Percentiles rank a stretch among this genome's conserved stretches.
phyloP scores from a whole-genome alignment of 768 basidiomycete genomes.

The Dictyophora rubrovolvata region DNA sequence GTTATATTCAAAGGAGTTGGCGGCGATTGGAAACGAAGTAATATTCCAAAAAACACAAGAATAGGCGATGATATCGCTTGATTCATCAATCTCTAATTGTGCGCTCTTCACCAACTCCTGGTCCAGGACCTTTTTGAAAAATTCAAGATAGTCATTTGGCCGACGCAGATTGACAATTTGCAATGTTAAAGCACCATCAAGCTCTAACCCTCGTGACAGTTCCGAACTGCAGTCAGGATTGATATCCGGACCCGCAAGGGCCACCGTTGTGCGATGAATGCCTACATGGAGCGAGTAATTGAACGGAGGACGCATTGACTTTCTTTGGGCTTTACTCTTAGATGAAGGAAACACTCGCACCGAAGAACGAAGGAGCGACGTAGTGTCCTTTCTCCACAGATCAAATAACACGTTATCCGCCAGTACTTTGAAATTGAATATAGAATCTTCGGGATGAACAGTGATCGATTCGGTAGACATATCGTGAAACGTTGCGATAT shows the following conservation, averaged over 20 bases:
- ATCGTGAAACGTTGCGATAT: slow-evolving; percentile 53
- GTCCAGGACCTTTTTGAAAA: too few relatives aligned
- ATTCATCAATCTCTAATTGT: background rate
- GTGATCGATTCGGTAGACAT: slow-evolving; percentile 38
- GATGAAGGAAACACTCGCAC: slow-evolving; percentile 26
- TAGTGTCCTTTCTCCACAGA: slow-evolving; percentile 53
- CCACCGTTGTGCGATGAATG: slow-evolving; percentile 50
- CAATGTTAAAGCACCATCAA: slow-evolving; percentile 41
- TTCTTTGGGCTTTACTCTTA: background rate
- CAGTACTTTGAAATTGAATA: slow-evolving; percentile 37
- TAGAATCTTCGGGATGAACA: slow-evolving; percentile 53
- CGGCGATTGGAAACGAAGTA: slow-evolving; percentile 49
- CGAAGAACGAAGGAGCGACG: slow-evolving; percentile 44
- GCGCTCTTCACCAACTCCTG: background rate
- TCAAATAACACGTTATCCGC: slow-evolving; percentile 45
- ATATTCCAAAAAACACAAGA: slow-evolving; percentile 37
- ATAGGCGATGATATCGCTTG: background rate
- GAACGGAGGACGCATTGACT: slow-evolving; percentile 30
- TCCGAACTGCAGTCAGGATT: slow-evolving; percentile 59
- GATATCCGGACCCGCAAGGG: slow-evolving; percentile 71
- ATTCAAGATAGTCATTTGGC: slow-evolving; percentile 9
- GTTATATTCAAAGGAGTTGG: slow-evolving; percentile 53
- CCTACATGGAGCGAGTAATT: slow-evolving; percentile 50
- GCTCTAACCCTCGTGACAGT: slow-evolving; percentile 58
- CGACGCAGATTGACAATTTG: slow-evolving; percentile 44